Percentiles rank a stretch among this genome's conserved stretches.
These are phyloP conservation scores for Hordeum marinum DNA, from an alignment of 176 grass and related monocot species.

Conservation along the genomic window DNA sequence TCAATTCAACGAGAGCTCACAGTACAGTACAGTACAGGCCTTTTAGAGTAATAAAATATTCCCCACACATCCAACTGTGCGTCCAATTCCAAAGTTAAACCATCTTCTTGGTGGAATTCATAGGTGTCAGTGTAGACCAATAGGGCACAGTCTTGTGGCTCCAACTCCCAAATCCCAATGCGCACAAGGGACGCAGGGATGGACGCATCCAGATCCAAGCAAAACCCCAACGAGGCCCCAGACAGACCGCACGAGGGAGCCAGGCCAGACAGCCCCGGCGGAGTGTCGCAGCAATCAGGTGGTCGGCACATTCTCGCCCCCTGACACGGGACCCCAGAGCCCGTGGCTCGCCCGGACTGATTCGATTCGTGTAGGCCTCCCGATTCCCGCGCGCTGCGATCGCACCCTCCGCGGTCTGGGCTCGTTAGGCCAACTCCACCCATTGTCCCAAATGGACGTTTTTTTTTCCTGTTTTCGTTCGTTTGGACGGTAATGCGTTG, in stretches of 20 bases:
- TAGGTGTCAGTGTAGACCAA: not conserved
- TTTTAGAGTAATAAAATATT: not conserved
- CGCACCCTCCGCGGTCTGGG: not conserved
- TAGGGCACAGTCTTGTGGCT: not conserved
- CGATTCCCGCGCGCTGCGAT: not conserved
- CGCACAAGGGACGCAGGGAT: not conserved
- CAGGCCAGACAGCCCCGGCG: not conserved
- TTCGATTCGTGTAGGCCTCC: not conserved
- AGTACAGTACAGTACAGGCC: not conserved
- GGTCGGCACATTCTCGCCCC: not conserved
- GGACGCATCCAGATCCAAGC: not conserved
- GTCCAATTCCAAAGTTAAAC: not conserved
- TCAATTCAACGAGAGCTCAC: too few relatives aligned
- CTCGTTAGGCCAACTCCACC: too few relatives aligned
- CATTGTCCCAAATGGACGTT: too few relatives aligned
- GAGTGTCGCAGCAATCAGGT: constrained; percentile 2
- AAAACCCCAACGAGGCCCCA: not conserved
- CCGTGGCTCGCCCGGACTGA: not conserved
- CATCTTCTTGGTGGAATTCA: not conserved
- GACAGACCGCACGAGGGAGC: not conserved
- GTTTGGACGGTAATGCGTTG: too few relatives aligned
- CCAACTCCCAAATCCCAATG: not conserved
- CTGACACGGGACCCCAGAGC: not conserved
- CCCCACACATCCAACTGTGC: not conserved
- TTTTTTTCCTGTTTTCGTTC: too few relatives aligned